Conservation (phyloP, 2,329 filamentous ascomycete species). For the Leptographium lundbergii region DNA sequence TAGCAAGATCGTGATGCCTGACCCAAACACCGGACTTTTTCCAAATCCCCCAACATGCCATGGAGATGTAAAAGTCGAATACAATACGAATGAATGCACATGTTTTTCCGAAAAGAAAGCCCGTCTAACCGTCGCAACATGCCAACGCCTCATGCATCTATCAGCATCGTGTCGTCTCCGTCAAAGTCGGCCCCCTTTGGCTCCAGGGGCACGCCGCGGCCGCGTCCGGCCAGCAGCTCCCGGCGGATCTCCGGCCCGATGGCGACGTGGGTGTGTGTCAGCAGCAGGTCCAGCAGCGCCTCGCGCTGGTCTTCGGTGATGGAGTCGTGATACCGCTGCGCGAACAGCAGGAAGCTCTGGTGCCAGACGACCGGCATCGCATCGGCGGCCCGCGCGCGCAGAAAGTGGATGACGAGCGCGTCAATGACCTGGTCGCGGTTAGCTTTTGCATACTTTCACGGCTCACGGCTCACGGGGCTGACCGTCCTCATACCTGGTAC, state of each 20-base stretch:
- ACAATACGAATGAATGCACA: neutral
- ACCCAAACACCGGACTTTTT: slow-evolving; percentile 2
- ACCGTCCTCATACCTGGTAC: slow-evolving; percentile 52
- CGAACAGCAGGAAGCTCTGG: slow-evolving; percentile 83
- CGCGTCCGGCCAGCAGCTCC: slow-evolving; percentile 78
- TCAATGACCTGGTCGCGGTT: slow-evolving; percentile 62
- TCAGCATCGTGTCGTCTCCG: slow-evolving; percentile 87
- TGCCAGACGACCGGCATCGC: slow-evolving; percentile 86
- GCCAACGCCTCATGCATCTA: slow-evolving; percentile 30
- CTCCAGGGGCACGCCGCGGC: slow-evolving; percentile 62
- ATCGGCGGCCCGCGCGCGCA: slow-evolving; percentile 23
- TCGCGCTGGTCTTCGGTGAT: slow-evolving; percentile 86
- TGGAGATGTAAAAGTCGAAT: neutral
- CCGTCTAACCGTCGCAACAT: neutral
- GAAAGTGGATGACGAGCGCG: slow-evolving; percentile 88
- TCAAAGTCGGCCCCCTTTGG: slow-evolving; percentile 42
- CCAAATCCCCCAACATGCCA: neutral
- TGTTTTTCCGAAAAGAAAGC: neutral
- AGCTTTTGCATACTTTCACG: too few species aligned
- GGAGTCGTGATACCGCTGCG: slow-evolving; percentile 88
- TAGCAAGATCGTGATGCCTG: neutral
- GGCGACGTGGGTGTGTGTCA: slow-evolving; percentile 71
- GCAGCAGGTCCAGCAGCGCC: slow-evolving; percentile 73
- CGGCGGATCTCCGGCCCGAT: slow-evolving; percentile 87
- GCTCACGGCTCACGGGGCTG: neutral